phyloP scores from a whole-genome alignment of 768 basidiomycete species.

The Phlegmacium glaucopus region DNA sequence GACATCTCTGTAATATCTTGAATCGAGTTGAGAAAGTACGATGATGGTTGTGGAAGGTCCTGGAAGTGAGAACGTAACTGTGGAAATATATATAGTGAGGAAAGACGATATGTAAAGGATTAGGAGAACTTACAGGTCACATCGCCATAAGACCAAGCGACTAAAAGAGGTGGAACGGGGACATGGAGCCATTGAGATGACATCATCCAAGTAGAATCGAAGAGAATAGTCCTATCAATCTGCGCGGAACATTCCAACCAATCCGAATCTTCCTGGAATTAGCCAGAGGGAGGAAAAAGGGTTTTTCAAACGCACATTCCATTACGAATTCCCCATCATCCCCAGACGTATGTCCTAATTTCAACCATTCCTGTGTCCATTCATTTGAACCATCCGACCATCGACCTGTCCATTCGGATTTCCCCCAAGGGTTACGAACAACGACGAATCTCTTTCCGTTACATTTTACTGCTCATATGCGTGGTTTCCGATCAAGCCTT shows the following conservation, averaged over 20 bases:
- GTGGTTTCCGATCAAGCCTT: conserved; percentile 39
- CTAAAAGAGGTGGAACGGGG: conserved; percentile 35
- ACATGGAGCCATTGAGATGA: conserved; percentile 48
- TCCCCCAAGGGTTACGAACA: conserved; percentile 49
- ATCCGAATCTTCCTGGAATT: conserved; percentile 29
- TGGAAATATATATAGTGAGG: no score
- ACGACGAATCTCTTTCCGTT: conserved; percentile 48
- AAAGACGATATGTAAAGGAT: no score
- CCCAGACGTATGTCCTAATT: conserved; percentile 41
- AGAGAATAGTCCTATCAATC: conserved; percentile 43
- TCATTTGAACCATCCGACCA: conserved; percentile 51
- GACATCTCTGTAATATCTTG: conserved; percentile 47
- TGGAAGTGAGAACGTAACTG: conserved; percentile 47
- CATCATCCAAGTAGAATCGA: conserved; percentile 46
- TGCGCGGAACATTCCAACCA: conserved; percentile 41
- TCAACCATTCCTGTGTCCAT: conserved; percentile 47
- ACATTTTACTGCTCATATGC: conserved; percentile 44
- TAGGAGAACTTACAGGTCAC: conserved; percentile 53
- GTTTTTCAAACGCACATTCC: conserved; percentile 40
- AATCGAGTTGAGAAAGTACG: conserved; percentile 50
- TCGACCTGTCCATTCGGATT: conserved; percentile 44
- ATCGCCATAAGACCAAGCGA: conserved; percentile 53
- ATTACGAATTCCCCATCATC: conserved; percentile 50
- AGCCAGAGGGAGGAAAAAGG: no score
- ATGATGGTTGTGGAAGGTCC: conserved; percentile 40